Evolutionary conservation across 2,329 filamentous ascomycete genomes (phyloP).

Genomic region (Epichloe baconii): DNA sequence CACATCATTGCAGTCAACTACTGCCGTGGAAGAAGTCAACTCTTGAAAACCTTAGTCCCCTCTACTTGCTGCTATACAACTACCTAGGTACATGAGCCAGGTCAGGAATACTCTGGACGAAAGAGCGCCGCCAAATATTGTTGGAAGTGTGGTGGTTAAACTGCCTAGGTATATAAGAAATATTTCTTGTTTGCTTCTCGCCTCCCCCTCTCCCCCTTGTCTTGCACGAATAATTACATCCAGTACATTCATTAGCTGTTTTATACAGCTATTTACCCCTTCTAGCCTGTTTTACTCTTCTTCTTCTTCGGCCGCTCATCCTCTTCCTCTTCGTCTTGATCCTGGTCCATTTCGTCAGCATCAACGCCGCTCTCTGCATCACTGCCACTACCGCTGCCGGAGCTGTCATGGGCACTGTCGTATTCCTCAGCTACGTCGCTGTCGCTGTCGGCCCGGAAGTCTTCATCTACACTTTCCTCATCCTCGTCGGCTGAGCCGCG

Average conservation of each 20-base stretch:
- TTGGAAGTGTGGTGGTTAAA: background rate
- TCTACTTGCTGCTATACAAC: too few species aligned
- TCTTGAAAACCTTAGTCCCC: too few species aligned
- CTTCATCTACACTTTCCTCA: conserved; percentile 87
- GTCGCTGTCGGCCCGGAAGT: conserved; percentile 85
- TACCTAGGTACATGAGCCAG: too few species aligned
- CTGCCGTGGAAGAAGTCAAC: too few species aligned
- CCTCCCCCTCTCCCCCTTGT: background rate
- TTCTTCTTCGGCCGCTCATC: conserved; percentile 38
- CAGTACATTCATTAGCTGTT: background rate
- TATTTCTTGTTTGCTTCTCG: background rate
- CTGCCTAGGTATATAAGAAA: background rate
- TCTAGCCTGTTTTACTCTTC: conserved; percentile 27
- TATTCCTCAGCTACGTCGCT: conserved; percentile 95
- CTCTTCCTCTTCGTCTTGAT: conserved; percentile 28
- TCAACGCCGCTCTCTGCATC: conserved; percentile 38
- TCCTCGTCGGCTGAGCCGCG: conserved; percentile 92
- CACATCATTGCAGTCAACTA: too few species aligned
- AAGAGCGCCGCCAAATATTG: too few species aligned
- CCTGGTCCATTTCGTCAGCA: conserved; percentile 28
- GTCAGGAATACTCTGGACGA: too few species aligned
- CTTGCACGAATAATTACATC: background rate
- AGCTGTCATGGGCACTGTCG: conserved; percentile 82
- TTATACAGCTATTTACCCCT: background rate
- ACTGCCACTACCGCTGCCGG: conserved; percentile 53